Evolutionary conservation across 352 stramenopile species (phyloP).

Genomic region (Phytopythium vexans): DNA sequence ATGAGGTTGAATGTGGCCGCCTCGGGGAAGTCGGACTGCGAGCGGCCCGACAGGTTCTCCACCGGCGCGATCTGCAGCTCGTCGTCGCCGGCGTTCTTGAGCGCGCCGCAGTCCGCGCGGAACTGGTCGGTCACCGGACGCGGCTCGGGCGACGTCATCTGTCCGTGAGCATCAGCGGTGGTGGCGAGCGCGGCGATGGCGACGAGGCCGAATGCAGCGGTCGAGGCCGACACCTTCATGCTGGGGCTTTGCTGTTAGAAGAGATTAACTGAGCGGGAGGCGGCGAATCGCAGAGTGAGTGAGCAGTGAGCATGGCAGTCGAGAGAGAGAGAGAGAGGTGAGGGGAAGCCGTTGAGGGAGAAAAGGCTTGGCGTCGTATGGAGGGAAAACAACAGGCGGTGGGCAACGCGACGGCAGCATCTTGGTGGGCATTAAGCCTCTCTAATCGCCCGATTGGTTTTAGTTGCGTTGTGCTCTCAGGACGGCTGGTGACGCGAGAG

Average conservation of each 20-base stretch:
- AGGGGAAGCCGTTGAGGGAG: too few relatives aligned
- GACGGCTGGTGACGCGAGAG: too few relatives aligned
- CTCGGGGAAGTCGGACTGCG: slow-evolving; percentile 23
- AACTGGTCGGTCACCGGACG: slow-evolving; percentile 22
- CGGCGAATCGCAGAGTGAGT: slow-evolving; percentile 21
- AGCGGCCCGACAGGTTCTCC: slow-evolving; percentile 20
- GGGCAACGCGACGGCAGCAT: too few relatives aligned
- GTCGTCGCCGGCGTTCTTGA: slow-evolving; percentile 26
- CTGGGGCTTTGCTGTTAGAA: slow-evolving; percentile 12
- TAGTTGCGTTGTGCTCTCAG: too few relatives aligned
- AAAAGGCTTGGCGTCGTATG: too few relatives aligned
- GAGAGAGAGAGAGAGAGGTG: too few relatives aligned
- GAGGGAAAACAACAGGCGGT: too few relatives aligned
- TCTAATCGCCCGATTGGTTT: too few relatives aligned
- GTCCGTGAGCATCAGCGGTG: slow-evolving; percentile 24
- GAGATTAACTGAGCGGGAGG: slow-evolving; percentile 6
- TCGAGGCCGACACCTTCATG: slow-evolving; percentile 8
- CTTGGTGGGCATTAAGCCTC: too few relatives aligned
- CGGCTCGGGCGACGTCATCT: slow-evolving; percentile 13
- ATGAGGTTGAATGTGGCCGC: slow-evolving; percentile 27
- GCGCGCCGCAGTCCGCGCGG: slow-evolving; percentile 19
- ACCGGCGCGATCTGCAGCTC: slow-evolving; percentile 30
- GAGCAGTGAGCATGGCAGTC: background rate
- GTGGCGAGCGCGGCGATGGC: slow-evolving; percentile 14
- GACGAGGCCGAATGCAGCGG: slow-evolving; percentile 10